These are phyloP conservation scores for Botryosphaeria dothidea DNA, from an alignment of 2,329 filamentous ascomycete species.

Conservation along the genomic window DNA sequence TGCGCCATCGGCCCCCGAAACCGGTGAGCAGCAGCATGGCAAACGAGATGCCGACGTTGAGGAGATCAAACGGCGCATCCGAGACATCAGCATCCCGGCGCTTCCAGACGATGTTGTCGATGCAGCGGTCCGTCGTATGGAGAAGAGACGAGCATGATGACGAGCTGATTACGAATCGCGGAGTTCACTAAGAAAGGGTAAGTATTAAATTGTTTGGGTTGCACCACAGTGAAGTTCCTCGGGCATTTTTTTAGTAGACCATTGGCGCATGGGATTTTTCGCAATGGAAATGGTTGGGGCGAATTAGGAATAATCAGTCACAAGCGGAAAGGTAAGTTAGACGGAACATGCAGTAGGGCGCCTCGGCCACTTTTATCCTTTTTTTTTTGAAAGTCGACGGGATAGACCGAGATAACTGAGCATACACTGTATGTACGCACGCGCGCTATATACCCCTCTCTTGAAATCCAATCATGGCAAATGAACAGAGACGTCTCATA, in stretches of 20 bases:
- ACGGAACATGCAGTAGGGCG: neutral
- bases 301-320: neutral
- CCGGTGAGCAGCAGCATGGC: constrained; percentile 23
- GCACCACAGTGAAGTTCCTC: neutral
- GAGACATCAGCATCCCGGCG: constrained; percentile 16
- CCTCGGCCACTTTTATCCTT: neutral
- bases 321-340: neutral
- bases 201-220: neutral
- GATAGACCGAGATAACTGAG: neutral
- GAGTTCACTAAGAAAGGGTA: neutral
- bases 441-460: constrained; percentile 1
- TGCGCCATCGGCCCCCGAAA: constrained; percentile 14
- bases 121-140: constrained; percentile 15
- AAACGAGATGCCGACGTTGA: constrained; percentile 5
- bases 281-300: neutral
- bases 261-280: neutral
- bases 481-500: neutral
- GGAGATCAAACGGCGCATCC: neutral
- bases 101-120: constrained; percentile 19
- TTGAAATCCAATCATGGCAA: neutral
- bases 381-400: neutral
- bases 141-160: constrained; percentile 5
- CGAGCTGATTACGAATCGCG: neutral
- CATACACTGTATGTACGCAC: neutral
- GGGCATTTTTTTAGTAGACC: neutral